Conservation (phyloP, 2,329 filamentous ascomycete species). For the Calonectria hawksworthii region DNA sequence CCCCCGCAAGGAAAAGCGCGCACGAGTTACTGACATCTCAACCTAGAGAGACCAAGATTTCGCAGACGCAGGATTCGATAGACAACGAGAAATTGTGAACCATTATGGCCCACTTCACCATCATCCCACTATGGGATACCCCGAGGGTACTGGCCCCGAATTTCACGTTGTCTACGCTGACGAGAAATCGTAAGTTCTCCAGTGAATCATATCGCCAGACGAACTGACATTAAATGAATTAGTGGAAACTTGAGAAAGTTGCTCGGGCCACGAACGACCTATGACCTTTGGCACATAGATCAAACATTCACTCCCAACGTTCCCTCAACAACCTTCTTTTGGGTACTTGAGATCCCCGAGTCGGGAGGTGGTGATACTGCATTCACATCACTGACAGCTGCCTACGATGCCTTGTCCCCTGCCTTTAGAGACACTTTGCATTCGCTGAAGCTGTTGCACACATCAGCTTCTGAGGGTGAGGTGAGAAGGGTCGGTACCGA, state of each 20-base stretch:
- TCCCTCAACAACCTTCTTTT: slow-evolving; percentile 51
- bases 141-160: slow-evolving; percentile 47
- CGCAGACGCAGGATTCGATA: slow-evolving; percentile 49
- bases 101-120: slow-evolving; percentile 51
- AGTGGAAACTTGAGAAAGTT: slow-evolving; percentile 47
- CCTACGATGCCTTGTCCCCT: slow-evolving; percentile 47
- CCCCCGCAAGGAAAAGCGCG: not conserved
- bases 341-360: slow-evolving; percentile 48
- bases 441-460: slow-evolving; percentile 32
- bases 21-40: not conserved
- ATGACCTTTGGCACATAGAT: slow-evolving; percentile 51
- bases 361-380: slow-evolving; percentile 48
- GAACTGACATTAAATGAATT: not conserved
- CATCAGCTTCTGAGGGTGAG: slow-evolving; percentile 48
- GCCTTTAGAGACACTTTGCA: slow-evolving; percentile 39
- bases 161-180: slow-evolving; percentile 52
- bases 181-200: slow-evolving; percentile 43
- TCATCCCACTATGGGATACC: slow-evolving; percentile 51
- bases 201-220: not conserved
- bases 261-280: slow-evolving; percentile 42
- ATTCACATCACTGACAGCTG: slow-evolving; percentile 48
- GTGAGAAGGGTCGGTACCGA: slow-evolving; percentile 46
- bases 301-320: slow-evolving; percentile 51
- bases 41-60: slow-evolving; percentile 49
- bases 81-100: slow-evolving; percentile 44